Conservation (phyloP, 257 asterid species). For the Vinca minor region DNA sequence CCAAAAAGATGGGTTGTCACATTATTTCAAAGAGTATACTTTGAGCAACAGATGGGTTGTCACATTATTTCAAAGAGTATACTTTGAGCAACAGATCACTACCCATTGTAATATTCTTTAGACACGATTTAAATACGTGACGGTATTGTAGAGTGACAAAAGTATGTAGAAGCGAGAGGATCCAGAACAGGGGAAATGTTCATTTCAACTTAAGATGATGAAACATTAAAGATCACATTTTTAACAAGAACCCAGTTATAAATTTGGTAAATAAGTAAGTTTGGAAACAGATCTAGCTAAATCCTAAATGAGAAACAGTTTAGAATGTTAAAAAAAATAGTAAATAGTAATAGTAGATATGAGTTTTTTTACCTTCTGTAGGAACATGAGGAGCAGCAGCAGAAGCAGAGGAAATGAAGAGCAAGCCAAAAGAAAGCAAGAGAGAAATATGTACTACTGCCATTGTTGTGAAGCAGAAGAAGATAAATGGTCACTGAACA, state of each 20-base stretch:
- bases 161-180: background rate
- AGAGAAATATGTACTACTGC: constrained; percentile 23
- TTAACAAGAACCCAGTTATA: background rate
- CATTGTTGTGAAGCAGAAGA: constrained; percentile 26
- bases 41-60: too few species aligned
- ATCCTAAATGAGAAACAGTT: too few species aligned
- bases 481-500: background rate
- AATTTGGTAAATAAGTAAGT: background rate
- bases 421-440: constrained; percentile 29
- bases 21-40: too few species aligned
- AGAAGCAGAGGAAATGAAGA: constrained; percentile 33
- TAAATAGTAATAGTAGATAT: too few species aligned
- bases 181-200: too few species aligned
- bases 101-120: too few species aligned
- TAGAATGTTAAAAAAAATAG: background rate
- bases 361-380: constrained; percentile 67
- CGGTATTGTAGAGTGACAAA: background rate
- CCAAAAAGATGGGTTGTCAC: too few species aligned
- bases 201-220: too few species aligned
- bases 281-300: background rate
- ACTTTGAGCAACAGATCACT: too few species aligned
- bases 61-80: too few species aligned
- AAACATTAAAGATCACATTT: background rate
- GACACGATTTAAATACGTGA: too few species aligned
- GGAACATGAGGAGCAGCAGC: constrained; percentile 40